Evolutionary conservation across 352 stramenopile species (phyloP), one percentile per base, ranked within the genome.

Genomic region (Phytophthora kernoviae): DNA sequence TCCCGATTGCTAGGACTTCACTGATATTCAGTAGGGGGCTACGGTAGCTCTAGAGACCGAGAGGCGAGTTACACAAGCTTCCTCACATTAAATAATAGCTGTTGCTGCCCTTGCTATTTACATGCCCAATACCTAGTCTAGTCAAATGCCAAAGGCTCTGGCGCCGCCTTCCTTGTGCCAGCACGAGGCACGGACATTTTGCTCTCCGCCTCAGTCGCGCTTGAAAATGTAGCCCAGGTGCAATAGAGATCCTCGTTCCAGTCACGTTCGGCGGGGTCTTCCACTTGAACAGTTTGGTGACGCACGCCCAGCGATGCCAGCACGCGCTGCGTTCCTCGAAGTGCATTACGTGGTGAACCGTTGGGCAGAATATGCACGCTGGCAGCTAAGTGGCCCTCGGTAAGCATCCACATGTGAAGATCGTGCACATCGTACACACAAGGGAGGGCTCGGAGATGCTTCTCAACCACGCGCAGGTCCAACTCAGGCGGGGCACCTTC

Each of bases 321-420:
- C 47, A 89, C 54, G 1, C 61, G 62, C 61, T 93, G 81, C 9
- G 79, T 84, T 48, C 76, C 75, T 27, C 68, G 64, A 42, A 89
- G 79, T 24, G 83, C 81, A 2, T 50, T n/a, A 20, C 68, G 58
- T 36, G 73, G 52, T 21, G 89, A 79, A 7, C 77, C 81, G 42
- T 90, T 88, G 14, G 81, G 70, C 27, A 90, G 44, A 47, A 93
- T 76, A 44, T 99, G 97, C n/a, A 98, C 93, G 50, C 90, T 98
- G 17, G 98, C 76, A 5, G 89, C 84, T 17, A 82, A 84, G 32
- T 90, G 57, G 4, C 94, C 91, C 34, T 98, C 83, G 0, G 92
- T 98, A 46, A 99, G 86, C 37, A 81, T 93, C 97, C 97, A 99
- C 42, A 99, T 89, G 70, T 98, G 97, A n/a, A 99, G 71, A 68